Conservation (phyloP, 352 stramenopile genomes). For the Globisporangium takayamanum region DNA sequence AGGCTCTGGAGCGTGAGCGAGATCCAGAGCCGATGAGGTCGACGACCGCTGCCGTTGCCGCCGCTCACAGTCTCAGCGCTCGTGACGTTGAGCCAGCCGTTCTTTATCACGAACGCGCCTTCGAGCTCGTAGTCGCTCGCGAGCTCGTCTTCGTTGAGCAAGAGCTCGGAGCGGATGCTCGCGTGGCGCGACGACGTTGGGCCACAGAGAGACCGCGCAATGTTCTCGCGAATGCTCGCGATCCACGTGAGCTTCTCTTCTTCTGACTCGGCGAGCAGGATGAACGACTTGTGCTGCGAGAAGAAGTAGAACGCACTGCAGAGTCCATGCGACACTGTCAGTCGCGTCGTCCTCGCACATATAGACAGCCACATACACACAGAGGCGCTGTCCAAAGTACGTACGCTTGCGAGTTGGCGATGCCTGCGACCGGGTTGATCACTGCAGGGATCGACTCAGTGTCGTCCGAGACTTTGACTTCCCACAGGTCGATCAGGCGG, state of each 20-base stretch:
- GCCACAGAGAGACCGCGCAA: constrained; percentile 47
- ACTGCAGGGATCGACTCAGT: constrained; percentile 63
- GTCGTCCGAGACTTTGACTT: constrained; percentile 70
- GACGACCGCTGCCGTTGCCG: constrained; percentile 8
- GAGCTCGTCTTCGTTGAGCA: constrained; percentile 59
- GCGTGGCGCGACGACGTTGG: constrained; percentile 36
- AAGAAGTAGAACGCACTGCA: constrained; percentile 80
- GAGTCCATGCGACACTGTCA: background rate
- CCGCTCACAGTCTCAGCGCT: constrained; percentile 17
- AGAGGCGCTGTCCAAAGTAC: background rate
- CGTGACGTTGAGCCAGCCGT: constrained; percentile 76
- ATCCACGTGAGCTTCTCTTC: constrained; percentile 63
- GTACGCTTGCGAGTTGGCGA: constrained; percentile 56
- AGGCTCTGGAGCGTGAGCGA: constrained; percentile 71
- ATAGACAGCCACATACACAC: background rate
- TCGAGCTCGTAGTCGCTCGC: constrained; percentile 58
- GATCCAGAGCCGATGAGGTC: constrained; percentile 58
- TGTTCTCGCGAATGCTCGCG: constrained; percentile 50
- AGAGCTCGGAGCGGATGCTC: constrained; percentile 52
- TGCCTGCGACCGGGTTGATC: constrained; percentile 43
- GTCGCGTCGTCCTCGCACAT: background rate
- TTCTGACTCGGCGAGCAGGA: constrained; percentile 62
- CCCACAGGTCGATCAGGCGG: constrained; percentile 68
- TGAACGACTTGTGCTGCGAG: constrained; percentile 83
- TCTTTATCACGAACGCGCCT: constrained; percentile 79